phyloP scores from a whole-genome alignment of 163 green algal species.

The Botryococcus braunii region DNA sequence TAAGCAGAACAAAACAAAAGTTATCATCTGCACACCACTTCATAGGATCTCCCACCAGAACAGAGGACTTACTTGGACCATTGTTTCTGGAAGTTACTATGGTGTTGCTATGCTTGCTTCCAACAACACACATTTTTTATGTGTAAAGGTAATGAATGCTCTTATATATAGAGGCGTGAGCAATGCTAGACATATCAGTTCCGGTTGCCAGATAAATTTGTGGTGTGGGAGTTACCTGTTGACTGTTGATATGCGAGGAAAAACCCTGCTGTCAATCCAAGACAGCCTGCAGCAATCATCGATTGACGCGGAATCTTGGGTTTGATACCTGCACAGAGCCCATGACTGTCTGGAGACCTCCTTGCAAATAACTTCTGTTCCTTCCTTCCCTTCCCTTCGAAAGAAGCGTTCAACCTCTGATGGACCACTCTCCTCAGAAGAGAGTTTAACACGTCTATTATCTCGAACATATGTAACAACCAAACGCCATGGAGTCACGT shows the following conservation, averaged over 20 bases:
- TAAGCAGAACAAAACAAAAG: background rate
- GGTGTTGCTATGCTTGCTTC: background rate
- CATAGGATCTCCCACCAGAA: conserved; percentile 8
- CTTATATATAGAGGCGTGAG: too few relatives aligned
- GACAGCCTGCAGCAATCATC: conserved; percentile 10
- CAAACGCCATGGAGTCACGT: background rate
- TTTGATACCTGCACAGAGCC: conserved; percentile 11
- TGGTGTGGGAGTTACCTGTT: conserved; percentile 12
- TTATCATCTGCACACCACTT: background rate
- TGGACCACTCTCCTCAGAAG: too few relatives aligned
- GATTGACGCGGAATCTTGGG: conserved; percentile 23
- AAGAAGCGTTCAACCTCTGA: too few relatives aligned
- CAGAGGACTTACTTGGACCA: too few relatives aligned
- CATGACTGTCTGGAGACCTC: too few relatives aligned
- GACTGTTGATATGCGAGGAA: conserved; percentile 46
- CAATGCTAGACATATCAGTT: too few relatives aligned
- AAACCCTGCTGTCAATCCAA: conserved; percentile 37
- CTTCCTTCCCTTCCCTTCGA: too few relatives aligned
- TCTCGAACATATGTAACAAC: background rate
- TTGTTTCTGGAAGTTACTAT: too few relatives aligned
- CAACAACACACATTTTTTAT: background rate
- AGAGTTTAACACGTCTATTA: too few relatives aligned
- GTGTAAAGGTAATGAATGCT: too few relatives aligned
- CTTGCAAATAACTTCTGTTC: too few relatives aligned
- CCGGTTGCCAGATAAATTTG: background rate